Evolutionary conservation across 1,284 basidiomycete species (phyloP), one percentile per base, ranked within the genome.

Genomic region (Bondarzewia mesenterica): DNA sequence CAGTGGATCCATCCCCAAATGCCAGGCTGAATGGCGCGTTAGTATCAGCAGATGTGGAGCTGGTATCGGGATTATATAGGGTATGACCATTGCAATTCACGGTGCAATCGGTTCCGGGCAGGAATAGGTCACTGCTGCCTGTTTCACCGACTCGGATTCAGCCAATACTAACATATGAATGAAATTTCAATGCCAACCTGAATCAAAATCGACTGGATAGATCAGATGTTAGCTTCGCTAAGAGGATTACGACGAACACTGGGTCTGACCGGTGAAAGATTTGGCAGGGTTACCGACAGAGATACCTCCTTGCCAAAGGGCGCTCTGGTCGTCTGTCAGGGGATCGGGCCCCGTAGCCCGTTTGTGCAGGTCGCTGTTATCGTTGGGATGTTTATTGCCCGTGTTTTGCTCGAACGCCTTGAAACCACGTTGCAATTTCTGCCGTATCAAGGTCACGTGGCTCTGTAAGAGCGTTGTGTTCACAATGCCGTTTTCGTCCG

Each of bases 341-440:
- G 42, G 36, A 14, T 42, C 50, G 8, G 45, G 20, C 8, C 49
- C 49, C 15, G 49, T 47, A 2, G 45, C 49, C 12, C 49, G 44
- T 27, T 47, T 58, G 15, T 35, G n/a, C n/a, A 48, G 7, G 23
- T 44, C 47, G 23, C 44, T 50, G 5, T 25, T 52, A 37, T 60
- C 55, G 32, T 47, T 56, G 3, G 68, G 69, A 53, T 73, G 71
- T 4, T 53, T 53, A 20, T 50, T 50, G 21, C 71, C 71, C 5
- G 65, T 73, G 53, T 74, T 72, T 18, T 45, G 56, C 47, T 67
- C 57, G 39, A 60, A 74, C 6, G 66, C 63, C 29, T 53, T 52
- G 37, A 72, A 64, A 12, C 69, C 63, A 23, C 60, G 58, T 18
- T 53, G 52, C 32, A 72, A 50, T 63, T 72, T 73, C 46, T 69